These are phyloP conservation scores for Durio zibethinus DNA, from an alignment of 345 rosid species.

Conservation along the genomic window DNA sequence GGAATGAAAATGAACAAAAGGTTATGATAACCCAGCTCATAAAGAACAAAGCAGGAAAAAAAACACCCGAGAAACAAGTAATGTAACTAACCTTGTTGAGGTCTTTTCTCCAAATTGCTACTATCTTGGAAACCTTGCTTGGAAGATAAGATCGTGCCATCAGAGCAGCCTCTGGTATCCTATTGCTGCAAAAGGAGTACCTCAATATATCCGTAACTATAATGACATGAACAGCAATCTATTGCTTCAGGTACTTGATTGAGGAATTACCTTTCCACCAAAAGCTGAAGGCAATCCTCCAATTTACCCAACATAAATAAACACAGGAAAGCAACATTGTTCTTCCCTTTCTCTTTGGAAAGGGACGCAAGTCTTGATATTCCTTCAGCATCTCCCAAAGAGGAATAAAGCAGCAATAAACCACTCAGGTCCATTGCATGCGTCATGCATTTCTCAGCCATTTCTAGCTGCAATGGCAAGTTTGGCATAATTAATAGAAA, in stretches of 20 bases:
- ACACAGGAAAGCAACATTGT: slow-evolving; percentile 92
- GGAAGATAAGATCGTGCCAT: slow-evolving; percentile 99
- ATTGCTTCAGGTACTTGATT: slow-evolving; percentile 15
- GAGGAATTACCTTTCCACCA: slow-evolving; percentile 77
- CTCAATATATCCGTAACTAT: slow-evolving; percentile 16
- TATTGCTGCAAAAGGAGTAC: slow-evolving; percentile 59
- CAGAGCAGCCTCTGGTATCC: slow-evolving; percentile 99
- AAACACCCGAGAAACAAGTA: background rate
- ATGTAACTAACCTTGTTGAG: slow-evolving; percentile 65
- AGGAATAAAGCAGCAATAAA: slow-evolving; percentile 87
- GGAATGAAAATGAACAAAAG: background rate
- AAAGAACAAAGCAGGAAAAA: background rate
- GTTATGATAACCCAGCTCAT: background rate
- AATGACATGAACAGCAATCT: slow-evolving; percentile 4
- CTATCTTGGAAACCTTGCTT: slow-evolving; percentile 96
- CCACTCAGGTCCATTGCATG: slow-evolving; percentile 95
- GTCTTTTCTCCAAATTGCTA: slow-evolving; percentile 95
- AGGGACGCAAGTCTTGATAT: slow-evolving; percentile 70
- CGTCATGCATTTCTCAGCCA: slow-evolving; percentile 99
- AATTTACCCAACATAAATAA: slow-evolving; percentile 89
- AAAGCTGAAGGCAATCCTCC: slow-evolving; percentile 90
- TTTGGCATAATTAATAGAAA: background rate
- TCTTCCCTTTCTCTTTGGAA: slow-evolving; percentile 96
- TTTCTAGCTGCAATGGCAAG: slow-evolving; percentile 63
- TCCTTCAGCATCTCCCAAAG: slow-evolving; percentile 95